A percentile compares a stretch with the other conserved stretches of the same genome.
Evolutionary conservation across 1,284 basidiomycete species (phyloP).

Genomic region (Sanguinoderma infundibulare): DNA sequence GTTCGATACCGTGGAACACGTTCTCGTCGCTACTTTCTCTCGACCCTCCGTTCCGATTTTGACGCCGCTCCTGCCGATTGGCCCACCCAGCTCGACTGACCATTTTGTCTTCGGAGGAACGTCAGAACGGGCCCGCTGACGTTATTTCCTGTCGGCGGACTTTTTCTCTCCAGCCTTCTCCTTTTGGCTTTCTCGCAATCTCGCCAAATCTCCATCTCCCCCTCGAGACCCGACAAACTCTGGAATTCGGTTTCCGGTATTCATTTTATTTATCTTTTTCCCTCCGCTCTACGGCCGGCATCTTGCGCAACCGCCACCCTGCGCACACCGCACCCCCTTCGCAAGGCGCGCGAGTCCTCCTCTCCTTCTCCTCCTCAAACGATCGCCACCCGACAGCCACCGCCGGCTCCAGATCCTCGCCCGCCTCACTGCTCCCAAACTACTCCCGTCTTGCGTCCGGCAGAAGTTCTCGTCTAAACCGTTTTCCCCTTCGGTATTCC

Average conservation of each 20-base stretch:
- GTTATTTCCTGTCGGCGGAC: constrained; percentile 29
- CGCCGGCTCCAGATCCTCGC: constrained; percentile 22
- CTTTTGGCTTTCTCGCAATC: constrained; percentile 18
- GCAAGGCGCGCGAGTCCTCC: constrained; percentile 1
- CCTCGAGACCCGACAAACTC: constrained; percentile 16
- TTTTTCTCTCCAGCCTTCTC: constrained; percentile 16
- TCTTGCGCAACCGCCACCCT: constrained; percentile 12
- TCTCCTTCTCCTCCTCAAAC: not conserved
- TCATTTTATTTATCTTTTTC: constrained; percentile 18
- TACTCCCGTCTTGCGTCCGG: constrained; percentile 25
- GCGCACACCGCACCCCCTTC: constrained; percentile 3
- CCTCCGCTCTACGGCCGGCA: constrained; percentile 9
- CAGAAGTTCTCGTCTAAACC: constrained; percentile 26
- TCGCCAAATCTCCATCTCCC: constrained; percentile 22
- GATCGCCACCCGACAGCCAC: constrained; percentile 10
- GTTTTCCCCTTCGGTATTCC: constrained; percentile 16
- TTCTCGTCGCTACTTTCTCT: constrained; percentile 28
- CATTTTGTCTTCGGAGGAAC: constrained; percentile 14
- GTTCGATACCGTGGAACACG: constrained; percentile 28
- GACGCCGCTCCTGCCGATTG: constrained; percentile 34
- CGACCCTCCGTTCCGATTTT: constrained; percentile 35
- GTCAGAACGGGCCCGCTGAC: constrained; percentile 21
- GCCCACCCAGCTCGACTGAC: constrained; percentile 17
- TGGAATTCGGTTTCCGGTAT: constrained; percentile 14
- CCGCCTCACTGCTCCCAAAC: constrained; percentile 12